phyloP scores from a whole-genome alignment of 2,329 filamentous ascomycete species.

The Colletotrichum phormii region DNA sequence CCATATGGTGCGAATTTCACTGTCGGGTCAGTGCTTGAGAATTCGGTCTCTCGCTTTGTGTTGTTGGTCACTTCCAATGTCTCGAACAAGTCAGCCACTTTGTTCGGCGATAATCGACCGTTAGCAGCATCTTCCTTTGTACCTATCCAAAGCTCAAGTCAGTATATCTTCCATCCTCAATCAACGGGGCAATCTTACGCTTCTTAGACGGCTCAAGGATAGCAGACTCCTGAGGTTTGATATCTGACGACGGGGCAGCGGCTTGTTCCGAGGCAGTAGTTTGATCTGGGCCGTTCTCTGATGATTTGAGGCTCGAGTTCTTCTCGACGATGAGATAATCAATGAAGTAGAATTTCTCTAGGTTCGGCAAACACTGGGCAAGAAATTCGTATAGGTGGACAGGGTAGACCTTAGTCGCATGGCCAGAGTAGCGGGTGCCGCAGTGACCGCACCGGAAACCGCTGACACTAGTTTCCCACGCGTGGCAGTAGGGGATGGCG shows the following conservation, averaged over 20 bases:
- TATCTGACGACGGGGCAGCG: slow-evolving; percentile 11
- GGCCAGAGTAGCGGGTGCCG: slow-evolving; percentile 44
- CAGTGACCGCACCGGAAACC: slow-evolving; percentile 47
- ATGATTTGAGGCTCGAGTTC: not conserved
- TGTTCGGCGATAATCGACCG: not conserved
- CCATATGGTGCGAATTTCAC: not conserved
- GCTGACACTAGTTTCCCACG: slow-evolving; percentile 50
- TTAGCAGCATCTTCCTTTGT: not conserved
- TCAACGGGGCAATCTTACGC: not conserved
- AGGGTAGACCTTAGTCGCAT: slow-evolving; percentile 46
- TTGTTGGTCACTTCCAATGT: not conserved
- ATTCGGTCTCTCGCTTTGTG: not conserved
- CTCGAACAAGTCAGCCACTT: not conserved
- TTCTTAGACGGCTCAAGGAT: not conserved
- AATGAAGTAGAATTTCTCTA: slow-evolving; percentile 58
- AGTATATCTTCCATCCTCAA: not conserved
- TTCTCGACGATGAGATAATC: slow-evolving; percentile 55
- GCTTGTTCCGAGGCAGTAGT: not conserved
- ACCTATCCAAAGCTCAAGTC: not conserved
- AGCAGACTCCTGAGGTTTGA: not conserved
- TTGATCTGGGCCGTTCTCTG: not conserved
- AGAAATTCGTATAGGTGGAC: slow-evolving; percentile 58
- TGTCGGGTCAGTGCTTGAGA: not conserved
- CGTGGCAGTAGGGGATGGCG: slow-evolving; percentile 55
- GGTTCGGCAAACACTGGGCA: slow-evolving; percentile 52